Base-by-base conservation (phyloP, 768 basidiomycete species). In the Suillus americanus region DNA sequence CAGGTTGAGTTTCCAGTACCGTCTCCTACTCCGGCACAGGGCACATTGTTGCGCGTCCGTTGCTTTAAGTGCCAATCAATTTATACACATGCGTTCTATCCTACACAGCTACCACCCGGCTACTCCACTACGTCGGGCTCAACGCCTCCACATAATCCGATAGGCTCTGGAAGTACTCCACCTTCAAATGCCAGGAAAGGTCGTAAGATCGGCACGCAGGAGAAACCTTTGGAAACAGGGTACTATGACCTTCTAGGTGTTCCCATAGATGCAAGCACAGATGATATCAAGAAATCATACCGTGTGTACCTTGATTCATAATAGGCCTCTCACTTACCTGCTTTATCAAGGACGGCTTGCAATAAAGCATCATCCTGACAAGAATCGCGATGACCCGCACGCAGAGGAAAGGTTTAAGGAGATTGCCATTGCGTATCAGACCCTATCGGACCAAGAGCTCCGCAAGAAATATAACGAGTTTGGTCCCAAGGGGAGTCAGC, bases 231-330 rank as follows among this genome's bases (percentile, higher is more conserved):
- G 43, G 94, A 97, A 72, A 95, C 91, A 0, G 89, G 84, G n/a
- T 96, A 95, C 77, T 97, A 96, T 71, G 94, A 97, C 72, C 82
- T 92, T 25, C 81, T 96, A 6, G 92, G 91, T 8, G 84, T 96
- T 1, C 76, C 89, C 0, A 82, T 91, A 20, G 84, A 87, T 66
- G 94, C 94, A 8, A 88, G 89, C 18, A 83, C 84, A 5, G 93
- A 94, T 20, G 94, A 96, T 57, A 83, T 97, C 73, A 96, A 96
- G 83, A 95, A 91, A 74, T 91, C 95, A 2, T 96, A 97, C 78
- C 87, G 95, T 89, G 80, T 63, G 8, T 51, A n/a, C 28, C 13
- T 50, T 16, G 20, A 38, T n/a, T 18, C 1, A 20, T 23, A 12
- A 59, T 14, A 57, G 6, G 12, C 18, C 10, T 40, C 12, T 40